A percentile compares a stretch with the other conserved stretches of the same genome.
Evolutionary conservation across 768 basidiomycete genomes (phyloP).

Genomic region (Sporobolomyces phaffii): DNA sequence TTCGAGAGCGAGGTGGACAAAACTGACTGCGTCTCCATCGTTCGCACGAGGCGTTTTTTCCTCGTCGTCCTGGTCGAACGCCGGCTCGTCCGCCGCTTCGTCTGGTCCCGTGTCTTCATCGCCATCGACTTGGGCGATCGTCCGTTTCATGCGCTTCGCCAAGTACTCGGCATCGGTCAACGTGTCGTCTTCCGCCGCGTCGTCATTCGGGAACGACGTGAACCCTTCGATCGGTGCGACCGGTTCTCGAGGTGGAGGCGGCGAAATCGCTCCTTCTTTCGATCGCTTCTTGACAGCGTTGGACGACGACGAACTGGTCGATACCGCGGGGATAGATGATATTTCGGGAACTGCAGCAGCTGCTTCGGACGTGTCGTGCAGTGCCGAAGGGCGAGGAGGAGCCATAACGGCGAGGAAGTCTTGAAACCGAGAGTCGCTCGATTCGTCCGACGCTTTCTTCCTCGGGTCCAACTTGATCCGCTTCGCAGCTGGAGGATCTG

Average conservation of each 20-base stretch:
- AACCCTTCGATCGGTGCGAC: constrained; percentile 6
- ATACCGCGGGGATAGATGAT: too few relatives aligned
- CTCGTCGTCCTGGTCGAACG: constrained; percentile 41
- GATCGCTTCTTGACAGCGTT: background rate
- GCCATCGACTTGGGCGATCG: constrained; percentile 5
- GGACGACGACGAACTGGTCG: too few relatives aligned
- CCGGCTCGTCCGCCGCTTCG: constrained; percentile 51
- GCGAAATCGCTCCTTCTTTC: background rate
- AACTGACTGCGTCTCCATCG: too few relatives aligned
- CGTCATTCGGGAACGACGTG: constrained; percentile 1
- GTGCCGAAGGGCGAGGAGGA: background rate
- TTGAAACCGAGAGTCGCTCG: background rate
- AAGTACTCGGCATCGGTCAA: constrained; percentile 49
- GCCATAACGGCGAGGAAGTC: constrained; percentile 8
- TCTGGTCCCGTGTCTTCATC: constrained; percentile 31
- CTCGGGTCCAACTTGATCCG: constrained; percentile 7
- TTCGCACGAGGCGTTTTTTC: constrained; percentile 21
- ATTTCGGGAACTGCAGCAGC: too few relatives aligned
- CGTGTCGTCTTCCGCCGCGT: constrained; percentile 36
- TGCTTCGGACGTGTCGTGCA: background rate
- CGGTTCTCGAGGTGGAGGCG: background rate
- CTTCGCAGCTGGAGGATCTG: constrained; percentile 19
- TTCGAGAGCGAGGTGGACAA: too few relatives aligned
- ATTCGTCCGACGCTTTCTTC: background rate
- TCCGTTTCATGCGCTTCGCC: constrained; percentile 40